A percentile compares a stretch with the other conserved stretches of the same genome.
Conservation (phyloP, 768 basidiomycete genomes). For the Podaxis sp. region DNA sequence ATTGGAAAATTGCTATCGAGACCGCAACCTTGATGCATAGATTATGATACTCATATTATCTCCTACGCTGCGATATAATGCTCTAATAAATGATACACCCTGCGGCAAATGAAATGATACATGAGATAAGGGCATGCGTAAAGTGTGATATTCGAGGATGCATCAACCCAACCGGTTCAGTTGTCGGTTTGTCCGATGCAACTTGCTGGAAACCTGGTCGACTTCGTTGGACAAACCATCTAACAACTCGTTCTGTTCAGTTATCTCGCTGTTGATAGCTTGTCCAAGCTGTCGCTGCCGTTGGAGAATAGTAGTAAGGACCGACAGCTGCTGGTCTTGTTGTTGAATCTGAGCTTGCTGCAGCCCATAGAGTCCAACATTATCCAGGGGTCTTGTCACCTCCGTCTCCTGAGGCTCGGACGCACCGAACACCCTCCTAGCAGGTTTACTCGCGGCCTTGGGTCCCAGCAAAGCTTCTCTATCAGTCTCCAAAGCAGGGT, state of each 20-base stretch:
- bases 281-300: slow-evolving; percentile 85
- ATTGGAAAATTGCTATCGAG: slow-evolving; percentile 54
- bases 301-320: slow-evolving; percentile 77
- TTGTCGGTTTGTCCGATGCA: slow-evolving; percentile 78
- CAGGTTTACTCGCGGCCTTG: slow-evolving; percentile 37
- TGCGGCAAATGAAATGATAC: slow-evolving; percentile 10
- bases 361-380: slow-evolving; percentile 73
- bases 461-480: slow-evolving; percentile 64
- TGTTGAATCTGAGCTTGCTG: slow-evolving; percentile 80
- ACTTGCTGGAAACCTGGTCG: slow-evolving; percentile 74
- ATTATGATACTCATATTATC: slow-evolving; percentile 27
- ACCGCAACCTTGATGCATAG: slow-evolving; percentile 28
- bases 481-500: slow-evolving; percentile 53
- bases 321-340: slow-evolving; percentile 81
- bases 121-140: background rate
- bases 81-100: slow-evolving; percentile 16
- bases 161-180: slow-evolving; percentile 71
- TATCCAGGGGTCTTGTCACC: slow-evolving; percentile 84
- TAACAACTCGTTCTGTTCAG: slow-evolving; percentile 81
- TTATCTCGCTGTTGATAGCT: slow-evolving; percentile 83
- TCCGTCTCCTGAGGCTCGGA: slow-evolving; percentile 70
- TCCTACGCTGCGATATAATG: slow-evolving; percentile 18
- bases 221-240: slow-evolving; percentile 78
- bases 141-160: background rate
- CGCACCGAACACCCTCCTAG: slow-evolving; percentile 80